Percentiles rank a stretch among this genome's conserved stretches.
phyloP scores from a whole-genome alignment of 2,329 filamentous ascomycete genomes.

The Fusarium azukiicola region DNA sequence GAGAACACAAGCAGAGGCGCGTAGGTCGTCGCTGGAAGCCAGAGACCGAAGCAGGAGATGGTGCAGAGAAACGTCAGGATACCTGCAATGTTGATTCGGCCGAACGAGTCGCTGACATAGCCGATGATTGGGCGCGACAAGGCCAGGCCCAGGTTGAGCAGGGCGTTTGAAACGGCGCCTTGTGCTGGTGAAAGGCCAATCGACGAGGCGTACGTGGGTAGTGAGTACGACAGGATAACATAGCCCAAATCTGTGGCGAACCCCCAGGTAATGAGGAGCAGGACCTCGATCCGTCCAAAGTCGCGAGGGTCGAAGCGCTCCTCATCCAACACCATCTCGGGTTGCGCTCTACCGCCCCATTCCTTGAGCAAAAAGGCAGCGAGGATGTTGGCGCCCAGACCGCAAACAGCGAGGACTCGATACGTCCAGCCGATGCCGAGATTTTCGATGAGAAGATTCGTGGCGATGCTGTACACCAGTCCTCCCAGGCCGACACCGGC shows the following conservation, averaged over 20 bases:
- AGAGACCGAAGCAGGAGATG: not conserved
- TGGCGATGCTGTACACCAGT: not conserved
- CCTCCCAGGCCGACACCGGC: not conserved
- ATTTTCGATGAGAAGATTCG: not conserved
- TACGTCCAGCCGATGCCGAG: not conserved
- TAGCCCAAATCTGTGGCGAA: not conserved
- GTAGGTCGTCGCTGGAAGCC: not conserved
- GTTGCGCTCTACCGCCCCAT: not conserved
- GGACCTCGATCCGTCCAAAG: not conserved
- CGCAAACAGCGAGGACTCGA: not conserved
- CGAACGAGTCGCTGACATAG: not conserved
- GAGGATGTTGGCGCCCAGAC: not conserved
- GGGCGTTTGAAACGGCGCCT: not conserved
- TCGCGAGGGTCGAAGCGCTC: not conserved
- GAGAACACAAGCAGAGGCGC: not conserved
- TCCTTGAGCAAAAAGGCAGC: slow-evolving; percentile 1
- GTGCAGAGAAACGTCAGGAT: not conserved
- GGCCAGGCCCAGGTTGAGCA: not conserved
- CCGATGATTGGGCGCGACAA: not conserved
- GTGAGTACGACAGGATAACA: not conserved
- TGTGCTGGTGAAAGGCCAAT: not conserved
- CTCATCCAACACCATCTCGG: not conserved
- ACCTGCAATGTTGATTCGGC: not conserved
- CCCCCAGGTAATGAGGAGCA: not conserved
- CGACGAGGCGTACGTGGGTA: not conserved